These are phyloP conservation scores for Agrocybe chaxingu DNA, from an alignment of 768 basidiomycete species.

Conservation along the genomic window DNA sequence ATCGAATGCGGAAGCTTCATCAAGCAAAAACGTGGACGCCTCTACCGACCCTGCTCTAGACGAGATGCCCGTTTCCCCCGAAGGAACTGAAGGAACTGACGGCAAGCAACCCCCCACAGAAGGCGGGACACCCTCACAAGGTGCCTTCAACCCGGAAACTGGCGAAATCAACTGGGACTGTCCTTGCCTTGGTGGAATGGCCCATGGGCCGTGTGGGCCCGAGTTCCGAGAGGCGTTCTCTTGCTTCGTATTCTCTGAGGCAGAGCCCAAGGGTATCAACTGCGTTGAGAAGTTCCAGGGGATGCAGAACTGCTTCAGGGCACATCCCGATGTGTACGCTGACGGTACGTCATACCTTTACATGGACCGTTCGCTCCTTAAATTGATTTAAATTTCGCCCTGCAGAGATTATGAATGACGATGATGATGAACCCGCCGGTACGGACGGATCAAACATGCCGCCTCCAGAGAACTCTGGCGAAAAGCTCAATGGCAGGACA, in stretches of 20 bases:
- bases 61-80: slow-evolving; percentile 10
- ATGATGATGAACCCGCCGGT: slow-evolving; percentile 43
- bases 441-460: slow-evolving; percentile 10
- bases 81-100: neutral
- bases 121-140: slow-evolving; percentile 23
- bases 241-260: slow-evolving; percentile 92
- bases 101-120: slow-evolving; percentile 10
- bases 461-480: slow-evolving; percentile 3
- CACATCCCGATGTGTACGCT: slow-evolving; percentile 93
- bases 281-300: slow-evolving; percentile 96
- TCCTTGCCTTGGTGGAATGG: slow-evolving; percentile 98
- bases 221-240: slow-evolving; percentile 95
- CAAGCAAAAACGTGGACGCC: slow-evolving; percentile 2
- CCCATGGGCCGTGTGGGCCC: slow-evolving; percentile 90
- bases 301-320: slow-evolving; percentile 98
- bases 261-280: slow-evolving; percentile 96
- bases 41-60: slow-evolving; percentile 15
- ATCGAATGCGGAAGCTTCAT: neutral
- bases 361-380: neutral
- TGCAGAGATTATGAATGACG: slow-evolving; percentile 67
- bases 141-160: slow-evolving; percentile 92
- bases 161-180: slow-evolving; percentile 99
- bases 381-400: slow-evolving; percentile 6
- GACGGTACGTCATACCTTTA: slow-evolving; percentile 58
- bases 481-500: slow-evolving; percentile 5